A percentile compares a stretch with the other conserved stretches of the same genome.
These are phyloP conservation scores for Solanum sejunctum DNA, from an alignment of 257 asterid genomes.

Conservation along the genomic window DNA sequence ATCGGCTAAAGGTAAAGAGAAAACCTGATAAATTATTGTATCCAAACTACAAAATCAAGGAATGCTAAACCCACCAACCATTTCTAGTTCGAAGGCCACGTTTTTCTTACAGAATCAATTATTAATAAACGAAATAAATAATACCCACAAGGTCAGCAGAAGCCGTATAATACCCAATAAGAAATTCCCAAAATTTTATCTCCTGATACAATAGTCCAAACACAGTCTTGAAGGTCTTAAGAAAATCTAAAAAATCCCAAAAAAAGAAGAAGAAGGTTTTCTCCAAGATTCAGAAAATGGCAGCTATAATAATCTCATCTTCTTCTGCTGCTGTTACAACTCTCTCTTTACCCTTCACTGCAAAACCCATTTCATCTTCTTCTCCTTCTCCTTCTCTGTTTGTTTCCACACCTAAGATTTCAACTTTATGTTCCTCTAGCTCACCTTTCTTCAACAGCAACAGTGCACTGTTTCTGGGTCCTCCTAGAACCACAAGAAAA, in stretches of 20 bases:
- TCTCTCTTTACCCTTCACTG: not conserved
- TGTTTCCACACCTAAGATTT: not conserved
- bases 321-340: not conserved
- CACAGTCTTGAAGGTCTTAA: not conserved
- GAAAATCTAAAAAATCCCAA: not conserved
- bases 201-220: not conserved
- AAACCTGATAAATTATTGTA: not conserved
- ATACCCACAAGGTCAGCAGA: not conserved
- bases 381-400: not conserved
- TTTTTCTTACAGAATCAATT: not conserved
- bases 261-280: too few species aligned
- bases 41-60: not conserved
- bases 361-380: not conserved
- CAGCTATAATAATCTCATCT: not conserved
- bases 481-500: constrained; percentile 1
- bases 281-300: not conserved
- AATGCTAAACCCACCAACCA: not conserved
- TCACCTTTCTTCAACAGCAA: constrained; percentile 43
- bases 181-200: not conserved
- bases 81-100: not conserved
- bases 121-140: not conserved
- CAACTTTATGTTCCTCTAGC: constrained; percentile 33
- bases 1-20: not conserved
- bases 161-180: not conserved
- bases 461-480: constrained; percentile 12